Evolutionary conservation across 192 early-diverging fungal species (phyloP).

Genomic region (Umbelopsis sp.): DNA sequence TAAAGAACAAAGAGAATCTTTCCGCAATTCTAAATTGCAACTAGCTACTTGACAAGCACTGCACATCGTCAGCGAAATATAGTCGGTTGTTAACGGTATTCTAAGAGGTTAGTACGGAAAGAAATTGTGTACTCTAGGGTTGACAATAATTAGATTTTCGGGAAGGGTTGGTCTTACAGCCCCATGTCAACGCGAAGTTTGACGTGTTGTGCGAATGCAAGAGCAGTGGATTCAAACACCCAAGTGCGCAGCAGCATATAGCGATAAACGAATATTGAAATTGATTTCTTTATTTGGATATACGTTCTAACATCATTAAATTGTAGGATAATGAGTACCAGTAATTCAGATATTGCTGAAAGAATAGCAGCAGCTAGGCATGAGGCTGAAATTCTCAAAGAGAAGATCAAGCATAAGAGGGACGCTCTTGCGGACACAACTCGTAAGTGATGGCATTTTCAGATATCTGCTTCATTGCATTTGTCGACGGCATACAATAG

Average conservation of each 20-base stretch:
- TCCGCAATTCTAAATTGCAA: background rate
- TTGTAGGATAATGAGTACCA: conserved; percentile 20
- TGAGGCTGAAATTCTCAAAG: conserved; percentile 95
- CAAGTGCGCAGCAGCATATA: background rate
- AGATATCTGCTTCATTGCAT: background rate
- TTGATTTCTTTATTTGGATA: background rate
- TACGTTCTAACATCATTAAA: background rate
- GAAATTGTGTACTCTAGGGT: background rate
- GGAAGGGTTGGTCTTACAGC: background rate
- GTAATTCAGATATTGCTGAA: conserved; percentile 79
- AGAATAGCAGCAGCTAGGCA: conserved; percentile 87
- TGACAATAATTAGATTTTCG: background rate
- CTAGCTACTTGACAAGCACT: background rate
- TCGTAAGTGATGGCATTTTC: conserved; percentile 61
- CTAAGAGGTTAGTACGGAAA: conserved; percentile 5
- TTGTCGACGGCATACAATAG: background rate
- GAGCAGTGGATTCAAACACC: no score
- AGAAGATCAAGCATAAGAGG: conserved; percentile 93
- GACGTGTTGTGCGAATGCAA: no score
- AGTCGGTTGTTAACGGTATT: conserved; percentile 13
- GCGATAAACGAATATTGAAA: background rate
- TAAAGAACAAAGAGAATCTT: background rate
- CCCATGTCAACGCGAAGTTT: background rate
- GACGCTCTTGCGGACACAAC: conserved; percentile 95
- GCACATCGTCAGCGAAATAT: background rate